Base-by-base conservation (phyloP, 2,329 filamentous ascomycete species). In the Penicillium capsulatum region DNA sequence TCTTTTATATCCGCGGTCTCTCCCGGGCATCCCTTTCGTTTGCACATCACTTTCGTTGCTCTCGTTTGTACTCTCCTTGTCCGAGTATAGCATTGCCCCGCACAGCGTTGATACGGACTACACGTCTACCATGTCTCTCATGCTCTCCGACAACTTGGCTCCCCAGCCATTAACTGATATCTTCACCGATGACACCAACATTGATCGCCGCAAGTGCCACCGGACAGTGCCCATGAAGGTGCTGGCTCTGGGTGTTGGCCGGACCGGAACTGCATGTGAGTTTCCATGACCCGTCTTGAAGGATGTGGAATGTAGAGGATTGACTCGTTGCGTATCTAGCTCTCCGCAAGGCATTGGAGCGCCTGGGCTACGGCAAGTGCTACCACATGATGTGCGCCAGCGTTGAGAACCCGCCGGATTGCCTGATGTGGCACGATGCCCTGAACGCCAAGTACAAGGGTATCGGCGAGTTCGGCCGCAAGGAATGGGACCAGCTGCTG, bases 321-420 rank as follows among this genome's bases (percentile, higher is more conserved):
- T n/a, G n/a, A n/a, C n/a, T n/a, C n/a, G n/a, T n/a, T n/a, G n/a
- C n/a, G n/a, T n/a, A 22, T 15, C 11, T 15, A 80, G 77, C 81
- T 30, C 76, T 85, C 57, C 74, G 80, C 45, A 76, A 74, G 30
- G 82, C 83, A 14, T 74, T 86, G 59, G 75, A 80, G 57, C 70
- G 78, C 52, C 72, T 86, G 28, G 82, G 82, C 46, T 84, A 81
- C 60, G 69, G 76, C 53, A 79, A 83, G 61, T 81, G 77, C 44
- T 85, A 86, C 71, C 83, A 86, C 69, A 84, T 84, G 80, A 81
- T 83, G 77, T 81, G 75, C 54, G 79, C 76, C 50, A 79, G 76
- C 43, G 77, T 83, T 44, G 80, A 84, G 66, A 84, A 83, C 64
- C 78, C 78, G 8, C 77, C 76, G 16, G 81, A 84, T 55, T 78